Base-by-base conservation (phyloP, 148 eudicot species). In the Limonium bicolor region DNA sequence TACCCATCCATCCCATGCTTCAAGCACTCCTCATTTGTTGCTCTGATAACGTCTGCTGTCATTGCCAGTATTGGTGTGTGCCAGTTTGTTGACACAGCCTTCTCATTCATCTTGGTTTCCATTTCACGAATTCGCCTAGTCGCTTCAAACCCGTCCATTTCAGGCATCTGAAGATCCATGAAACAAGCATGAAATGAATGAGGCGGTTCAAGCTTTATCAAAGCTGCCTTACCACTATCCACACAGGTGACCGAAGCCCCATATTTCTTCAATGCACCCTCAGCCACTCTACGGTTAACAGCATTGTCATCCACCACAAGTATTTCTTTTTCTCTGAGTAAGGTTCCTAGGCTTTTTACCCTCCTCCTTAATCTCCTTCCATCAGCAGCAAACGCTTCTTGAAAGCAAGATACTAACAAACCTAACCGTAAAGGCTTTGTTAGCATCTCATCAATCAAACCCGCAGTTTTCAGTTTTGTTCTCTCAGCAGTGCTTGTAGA, bases 101-200 rank as follows among this genome's bases (percentile, higher is more conserved):
- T 39, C 23, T 36, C 23, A 36, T 59, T 72, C 41, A 62, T 21
- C 27, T 28, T 33, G 20, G 10, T 31, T 58, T 77, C 84, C 49
- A 66, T 66, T 16, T 60, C 60, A 34, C 84, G 57, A 23, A 73
- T 66, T 58, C 41, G 54, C 55, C 42, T 48, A 13, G 84, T 77
- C 57, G 84, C 79, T 66, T 77, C 64, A 52, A 66, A 77, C 86
- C 86, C 86, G 31, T 78, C 80, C 72, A 78, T 70, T 62, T 70
- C 80, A 6, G 86, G 86, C 86, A 78, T 78, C 46, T 78, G 86
- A 40, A 78, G 67, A 50, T 78, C 86, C 86, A 78, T 78, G 56
- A 78, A 78, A 37, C 86, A 78, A 11, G 86, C 86, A 51, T 78
- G 74, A 40, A 78, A 74, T 18, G 37, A 46, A 49, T 78, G 86